Conservation (phyloP, 139 green algal species). For the Volvox reticuliferus region DNA sequence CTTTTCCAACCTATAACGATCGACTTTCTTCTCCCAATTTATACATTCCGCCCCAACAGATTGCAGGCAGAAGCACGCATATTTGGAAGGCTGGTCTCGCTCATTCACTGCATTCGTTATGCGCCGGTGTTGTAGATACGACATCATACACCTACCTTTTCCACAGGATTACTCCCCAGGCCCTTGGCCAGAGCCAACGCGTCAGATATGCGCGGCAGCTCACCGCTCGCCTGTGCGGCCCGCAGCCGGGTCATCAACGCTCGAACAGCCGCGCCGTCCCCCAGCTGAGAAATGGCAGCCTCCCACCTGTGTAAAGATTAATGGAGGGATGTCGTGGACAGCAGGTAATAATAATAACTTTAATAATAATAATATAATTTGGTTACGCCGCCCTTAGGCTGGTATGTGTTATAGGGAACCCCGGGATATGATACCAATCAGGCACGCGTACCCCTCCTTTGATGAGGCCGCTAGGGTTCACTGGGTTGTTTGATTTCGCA, state of each 20-base stretch:
- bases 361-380: too few species aligned
- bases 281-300: background rate
- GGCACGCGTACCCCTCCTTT: background rate
- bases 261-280: background rate
- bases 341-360: too few species aligned
- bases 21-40: too few species aligned
- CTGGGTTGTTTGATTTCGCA: too few species aligned
- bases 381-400: background rate
- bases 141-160: background rate
- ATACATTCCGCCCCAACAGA: background rate
- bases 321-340: background rate
- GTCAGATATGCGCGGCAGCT: background rate
- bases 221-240: background rate
- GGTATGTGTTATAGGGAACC: too few species aligned
- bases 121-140: too few species aligned
- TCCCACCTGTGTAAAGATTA: slow-evolving; percentile 13
- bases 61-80: background rate
- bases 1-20: too few species aligned
- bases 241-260: background rate
- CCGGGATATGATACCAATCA: too few species aligned
- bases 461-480: too few species aligned
- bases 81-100: background rate
- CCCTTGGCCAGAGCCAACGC: slow-evolving; percentile 25
- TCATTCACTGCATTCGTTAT: too few species aligned
- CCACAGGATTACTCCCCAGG: background rate